Base-by-base conservation (phyloP, 1,284 basidiomycete genomes). In the Irpex lacteus region DNA sequence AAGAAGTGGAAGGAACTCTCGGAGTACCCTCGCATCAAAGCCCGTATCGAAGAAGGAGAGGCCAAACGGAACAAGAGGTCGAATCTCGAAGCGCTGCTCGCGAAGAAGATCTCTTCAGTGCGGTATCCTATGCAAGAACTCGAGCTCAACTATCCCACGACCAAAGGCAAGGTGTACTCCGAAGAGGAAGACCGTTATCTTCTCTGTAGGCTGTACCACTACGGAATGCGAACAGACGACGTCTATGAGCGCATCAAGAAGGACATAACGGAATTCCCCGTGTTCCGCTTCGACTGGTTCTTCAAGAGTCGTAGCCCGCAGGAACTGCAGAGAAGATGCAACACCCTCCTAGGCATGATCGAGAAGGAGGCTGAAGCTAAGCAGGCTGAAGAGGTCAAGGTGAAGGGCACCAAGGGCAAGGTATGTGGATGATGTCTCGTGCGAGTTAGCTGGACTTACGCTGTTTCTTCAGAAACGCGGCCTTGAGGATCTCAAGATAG, bases 251-350 rank as follows among this genome's bases (percentile, higher is more conserved):
- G 90, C 60, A 98, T 99, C 80, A 98, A 98, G 84, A 89, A 91
- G 77, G 97, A 99, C 77, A 95, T 99, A 65, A 91, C 90, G 49
- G 94, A 96, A 76, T 97, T 95, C 78, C 95, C 95, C 0, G 91
- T 96, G n/a, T 99, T 99, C 81, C 82, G 95, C 60, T 98, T 98
- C 71, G 96, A 98, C 74, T 98, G 96, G 96, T 99, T 98, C 82
- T 95, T 99, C 84, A 98, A 98, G 82, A 94, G 91, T 67, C 82
- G 98, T 60, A 96, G 94, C 26, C 90, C 95, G 8, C 89, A 94
- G 72, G 98, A 99, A 80, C 80, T 99, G 66, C 89, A 91, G 70
- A 82, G 97, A 69, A 81, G 98, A 62, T 98, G 96, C 70, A 92
- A 91, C 70, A 98, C 97, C 5, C 76, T 99, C 49, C 73, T 98